A percentile compares a stretch with the other conserved stretches of the same genome.
phyloP scores from a whole-genome alignment of 1,284 basidiomycete genomes.

The Apiotrichum brassicae region DNA sequence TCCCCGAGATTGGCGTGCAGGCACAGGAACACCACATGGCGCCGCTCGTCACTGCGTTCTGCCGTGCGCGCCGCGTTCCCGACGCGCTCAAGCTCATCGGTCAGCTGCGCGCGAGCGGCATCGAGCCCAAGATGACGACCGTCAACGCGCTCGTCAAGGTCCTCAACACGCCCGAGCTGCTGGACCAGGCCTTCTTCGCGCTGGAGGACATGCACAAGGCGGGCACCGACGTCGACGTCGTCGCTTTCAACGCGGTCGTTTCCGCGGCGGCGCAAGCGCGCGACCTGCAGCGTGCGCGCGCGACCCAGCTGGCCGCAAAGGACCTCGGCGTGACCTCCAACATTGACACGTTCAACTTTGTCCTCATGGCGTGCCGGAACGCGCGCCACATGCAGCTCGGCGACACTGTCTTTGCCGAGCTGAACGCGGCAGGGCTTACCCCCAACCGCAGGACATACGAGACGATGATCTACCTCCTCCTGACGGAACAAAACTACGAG shows the following conservation, averaged over 20 bases:
- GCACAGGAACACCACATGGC: conserved; percentile 54
- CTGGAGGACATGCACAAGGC: conserved; percentile 58
- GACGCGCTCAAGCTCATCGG: conserved; percentile 37
- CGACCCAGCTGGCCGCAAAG: conserved; percentile 60
- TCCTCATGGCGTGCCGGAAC: conserved; percentile 59
- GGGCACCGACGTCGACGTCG: conserved; percentile 54
- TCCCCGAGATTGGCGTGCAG: conserved; percentile 52
- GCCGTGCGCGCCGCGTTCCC: conserved; percentile 35
- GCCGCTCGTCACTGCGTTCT: conserved; percentile 43
- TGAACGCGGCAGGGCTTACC: conserved; percentile 42
- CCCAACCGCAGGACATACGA: conserved; percentile 60
- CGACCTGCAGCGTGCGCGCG: conserved; percentile 70
- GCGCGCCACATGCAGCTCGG: conserved; percentile 32
- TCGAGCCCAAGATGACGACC: conserved; percentile 28
- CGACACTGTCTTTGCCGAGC: conserved; percentile 35
- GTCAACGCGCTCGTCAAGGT: conserved; percentile 50
- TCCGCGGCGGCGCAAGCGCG: conserved; percentile 57
- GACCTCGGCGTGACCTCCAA: conserved; percentile 57
- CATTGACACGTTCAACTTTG: conserved; percentile 61
- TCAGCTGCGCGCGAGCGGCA: conserved; percentile 28
- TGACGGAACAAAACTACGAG: conserved; percentile 67
- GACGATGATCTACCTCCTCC: conserved; percentile 60
- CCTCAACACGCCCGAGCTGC: conserved; percentile 52
- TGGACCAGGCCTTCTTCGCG: conserved; percentile 62
- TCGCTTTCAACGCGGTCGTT: conserved; percentile 61